phyloP scores from a whole-genome alignment of 1,284 basidiomycete species.

The Pseudozyma flocculosa region DNA sequence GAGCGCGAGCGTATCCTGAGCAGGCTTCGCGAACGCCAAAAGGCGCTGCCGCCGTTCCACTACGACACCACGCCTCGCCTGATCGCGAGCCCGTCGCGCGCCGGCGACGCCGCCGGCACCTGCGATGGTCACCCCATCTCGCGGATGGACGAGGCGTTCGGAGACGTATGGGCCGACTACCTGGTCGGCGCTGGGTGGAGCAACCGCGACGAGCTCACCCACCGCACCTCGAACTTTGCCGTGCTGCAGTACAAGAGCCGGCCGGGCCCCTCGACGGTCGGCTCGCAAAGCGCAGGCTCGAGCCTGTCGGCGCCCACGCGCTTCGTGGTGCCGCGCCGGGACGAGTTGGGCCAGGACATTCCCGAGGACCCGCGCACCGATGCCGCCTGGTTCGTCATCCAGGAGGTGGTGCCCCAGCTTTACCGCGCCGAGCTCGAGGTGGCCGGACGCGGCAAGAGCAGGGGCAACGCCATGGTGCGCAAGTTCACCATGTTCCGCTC shows the following conservation, averaged over 20 bases:
- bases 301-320: conserved; percentile 15
- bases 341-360: conserved; percentile 12
- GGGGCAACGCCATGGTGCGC: conserved; percentile 48
- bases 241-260: conserved; percentile 52
- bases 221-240: conserved; percentile 54
- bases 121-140: conserved; percentile 31
- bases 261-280: conserved; percentile 32
- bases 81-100: conserved; percentile 31
- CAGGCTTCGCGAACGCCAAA: conserved; percentile 29
- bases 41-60: conserved; percentile 43
- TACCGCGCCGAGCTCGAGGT: conserved; percentile 49
- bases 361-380: conserved; percentile 35
- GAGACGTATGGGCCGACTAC: conserved; percentile 55
- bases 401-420: conserved; percentile 51
- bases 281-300: conserved; percentile 20
- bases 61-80: conserved; percentile 45
- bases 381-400: conserved; percentile 54
- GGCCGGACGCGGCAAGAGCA: conserved; percentile 19
- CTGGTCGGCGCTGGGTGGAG: conserved; percentile 55
- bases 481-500: conserved; percentile 51
- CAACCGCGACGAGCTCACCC: conserved; percentile 55
- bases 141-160: conserved; percentile 50
- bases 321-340: conserved; percentile 15
- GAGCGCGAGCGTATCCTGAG: conserved; percentile 31
- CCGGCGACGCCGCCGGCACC: conserved; percentile 11